Evolutionary conservation across 257 asterid species (phyloP).

Genomic region (Ehretia macrophylla): DNA sequence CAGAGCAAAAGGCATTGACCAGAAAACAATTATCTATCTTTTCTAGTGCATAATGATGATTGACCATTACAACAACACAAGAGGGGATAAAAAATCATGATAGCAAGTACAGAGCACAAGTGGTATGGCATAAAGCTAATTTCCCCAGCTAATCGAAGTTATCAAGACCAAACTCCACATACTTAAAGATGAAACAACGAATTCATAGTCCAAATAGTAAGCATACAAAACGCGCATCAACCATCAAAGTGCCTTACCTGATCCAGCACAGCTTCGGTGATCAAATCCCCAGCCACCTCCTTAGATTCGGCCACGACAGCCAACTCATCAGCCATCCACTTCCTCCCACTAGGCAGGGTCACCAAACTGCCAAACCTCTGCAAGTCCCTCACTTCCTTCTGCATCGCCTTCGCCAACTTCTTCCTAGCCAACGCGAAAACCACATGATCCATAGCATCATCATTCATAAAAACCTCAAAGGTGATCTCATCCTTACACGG

Average conservation of each 20-base stretch:
- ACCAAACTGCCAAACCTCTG: constrained; percentile 68
- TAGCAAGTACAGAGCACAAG: no score
- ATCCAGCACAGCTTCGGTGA: constrained; percentile 80
- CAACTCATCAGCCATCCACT: constrained; percentile 87
- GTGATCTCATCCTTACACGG: constrained; percentile 3
- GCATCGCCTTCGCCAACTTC: constrained; percentile 80
- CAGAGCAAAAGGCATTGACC: no score
- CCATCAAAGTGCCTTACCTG: constrained; percentile 63
- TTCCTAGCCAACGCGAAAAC: constrained; percentile 75
- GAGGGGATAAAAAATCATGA: no score
- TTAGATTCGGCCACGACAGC: constrained; percentile 80
- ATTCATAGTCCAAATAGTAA: background rate
- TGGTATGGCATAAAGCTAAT: no score
- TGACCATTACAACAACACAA: no score
- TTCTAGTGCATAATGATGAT: no score
- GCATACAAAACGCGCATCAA: background rate
- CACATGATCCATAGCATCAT: constrained; percentile 88
- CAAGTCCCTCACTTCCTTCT: constrained; percentile 70
- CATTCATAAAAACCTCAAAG: constrained; percentile 81
- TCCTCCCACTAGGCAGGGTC: constrained; percentile 62
- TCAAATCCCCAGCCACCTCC: constrained; percentile 87
- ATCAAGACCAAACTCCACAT: background rate
- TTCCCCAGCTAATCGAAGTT: background rate
- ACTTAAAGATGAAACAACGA: background rate
- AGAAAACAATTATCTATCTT: no score